Conservation (phyloP, 2,329 filamentous ascomycete species). For the Cordyceps tenuipes region DNA sequence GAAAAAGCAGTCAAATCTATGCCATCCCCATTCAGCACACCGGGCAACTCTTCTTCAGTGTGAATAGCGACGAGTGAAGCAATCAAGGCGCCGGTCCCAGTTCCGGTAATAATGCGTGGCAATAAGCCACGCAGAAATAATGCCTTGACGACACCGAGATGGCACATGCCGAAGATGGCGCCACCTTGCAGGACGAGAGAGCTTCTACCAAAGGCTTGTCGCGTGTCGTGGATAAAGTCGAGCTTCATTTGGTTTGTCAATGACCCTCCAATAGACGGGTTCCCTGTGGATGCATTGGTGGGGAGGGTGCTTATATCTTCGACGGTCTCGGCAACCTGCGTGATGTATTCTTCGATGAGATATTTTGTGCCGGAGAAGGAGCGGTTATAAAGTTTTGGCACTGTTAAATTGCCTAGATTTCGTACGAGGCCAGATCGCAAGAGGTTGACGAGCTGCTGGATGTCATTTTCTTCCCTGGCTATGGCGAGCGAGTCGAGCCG, state of each 20-base stretch:
- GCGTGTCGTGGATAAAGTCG: conserved; percentile 77
- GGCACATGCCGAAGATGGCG: conserved; percentile 83
- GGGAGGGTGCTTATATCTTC: conserved; percentile 64
- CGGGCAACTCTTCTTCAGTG: conserved; percentile 73
- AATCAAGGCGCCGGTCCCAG: conserved; percentile 81
- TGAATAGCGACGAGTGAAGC: conserved; percentile 82
- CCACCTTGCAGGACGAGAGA: conserved; percentile 83
- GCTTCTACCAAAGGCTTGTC: conserved; percentile 80
- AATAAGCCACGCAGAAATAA: conserved; percentile 71
- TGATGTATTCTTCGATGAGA: conserved; percentile 84
- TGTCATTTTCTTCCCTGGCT: conserved; percentile 62
- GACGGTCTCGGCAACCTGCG: conserved; percentile 72
- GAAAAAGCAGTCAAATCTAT: conserved; percentile 79
- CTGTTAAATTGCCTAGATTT: conserved; percentile 86
- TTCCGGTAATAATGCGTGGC: conserved; percentile 85
- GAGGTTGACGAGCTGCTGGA: conserved; percentile 67
- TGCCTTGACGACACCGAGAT: conserved; percentile 84
- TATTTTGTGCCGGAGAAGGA: conserved; percentile 85
- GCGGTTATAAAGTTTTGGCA: conserved; percentile 71
- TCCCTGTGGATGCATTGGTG: conserved; percentile 35
- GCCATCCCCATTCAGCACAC: conserved; percentile 66
- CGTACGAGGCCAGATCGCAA: conserved; percentile 71
- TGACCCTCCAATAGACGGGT: conserved; percentile 28
- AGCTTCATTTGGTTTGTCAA: conserved; percentile 70
- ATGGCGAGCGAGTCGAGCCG: conserved; percentile 62